These are phyloP conservation scores for Torulaspora microellipsoides DNA, from an alignment of 805 yeast genomes.

Conservation along the genomic window DNA sequence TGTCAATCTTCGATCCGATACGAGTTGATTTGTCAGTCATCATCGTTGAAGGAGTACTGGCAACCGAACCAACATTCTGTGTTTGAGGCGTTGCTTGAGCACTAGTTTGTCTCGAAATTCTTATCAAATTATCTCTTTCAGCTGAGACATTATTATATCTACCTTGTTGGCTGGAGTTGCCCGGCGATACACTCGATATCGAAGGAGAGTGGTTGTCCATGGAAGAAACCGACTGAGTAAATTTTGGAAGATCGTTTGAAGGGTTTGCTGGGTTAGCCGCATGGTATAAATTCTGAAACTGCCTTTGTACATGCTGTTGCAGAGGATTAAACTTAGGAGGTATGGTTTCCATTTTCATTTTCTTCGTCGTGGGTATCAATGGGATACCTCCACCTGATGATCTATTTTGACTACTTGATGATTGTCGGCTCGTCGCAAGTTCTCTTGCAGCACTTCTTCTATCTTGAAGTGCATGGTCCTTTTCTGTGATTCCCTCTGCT, in stretches of 20 bases:
- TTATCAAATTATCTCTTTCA: background rate
- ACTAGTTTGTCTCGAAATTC: background rate
- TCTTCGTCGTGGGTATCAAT: slow-evolving; percentile 3
- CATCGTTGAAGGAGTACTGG: slow-evolving; percentile 1
- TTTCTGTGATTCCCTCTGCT: background rate
- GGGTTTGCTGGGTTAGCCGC: slow-evolving; percentile 19
- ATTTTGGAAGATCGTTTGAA: background rate
- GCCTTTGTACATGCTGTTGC: slow-evolving; percentile 28
- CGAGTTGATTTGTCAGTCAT: slow-evolving; percentile 11
- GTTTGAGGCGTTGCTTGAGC: background rate
- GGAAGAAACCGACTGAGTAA: background rate
- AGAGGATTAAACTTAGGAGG: slow-evolving; percentile 21
- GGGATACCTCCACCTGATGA: background rate
- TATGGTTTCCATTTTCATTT: background rate
- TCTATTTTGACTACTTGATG: background rate
- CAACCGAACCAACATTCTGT: background rate
- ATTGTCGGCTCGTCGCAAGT: background rate
- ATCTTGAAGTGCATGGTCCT: too few species aligned
- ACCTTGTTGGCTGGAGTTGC: background rate
- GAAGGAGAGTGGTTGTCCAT: slow-evolving; percentile 5
- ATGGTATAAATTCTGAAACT: slow-evolving; percentile 24
- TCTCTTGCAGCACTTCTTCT: slow-evolving; percentile 1
- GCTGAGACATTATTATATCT: background rate
- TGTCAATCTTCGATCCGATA: slow-evolving; percentile 8
- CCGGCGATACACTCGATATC: background rate